Evolutionary conservation across 805 yeast genomes (phyloP).

Genomic region (Ogataea glucozyma): DNA sequence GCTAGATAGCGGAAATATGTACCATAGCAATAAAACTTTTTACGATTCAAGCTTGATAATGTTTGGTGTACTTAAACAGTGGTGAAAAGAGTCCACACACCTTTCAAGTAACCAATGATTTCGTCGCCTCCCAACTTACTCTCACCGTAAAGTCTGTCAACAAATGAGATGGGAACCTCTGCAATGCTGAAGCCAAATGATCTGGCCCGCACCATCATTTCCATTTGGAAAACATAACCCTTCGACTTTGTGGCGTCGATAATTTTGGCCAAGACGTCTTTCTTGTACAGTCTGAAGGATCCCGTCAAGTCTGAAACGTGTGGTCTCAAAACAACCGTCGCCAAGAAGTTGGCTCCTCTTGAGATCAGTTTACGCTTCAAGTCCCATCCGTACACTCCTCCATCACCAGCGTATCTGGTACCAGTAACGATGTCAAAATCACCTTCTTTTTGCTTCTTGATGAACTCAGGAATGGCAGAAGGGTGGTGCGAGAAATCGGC

Average conservation of each 20-base stretch:
- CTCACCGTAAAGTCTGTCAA: conserved; percentile 78
- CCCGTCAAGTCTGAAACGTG: conserved; percentile 76
- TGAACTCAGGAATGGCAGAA: conserved; percentile 74
- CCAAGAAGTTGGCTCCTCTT: conserved; percentile 79
- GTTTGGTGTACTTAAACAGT: conserved; percentile 44
- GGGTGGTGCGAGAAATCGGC: conserved; percentile 86
- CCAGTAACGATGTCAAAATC: conserved; percentile 52
- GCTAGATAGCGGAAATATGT: background rate
- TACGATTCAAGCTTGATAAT: background rate
- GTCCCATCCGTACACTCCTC: conserved; percentile 86
- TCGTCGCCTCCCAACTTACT: conserved; percentile 80
- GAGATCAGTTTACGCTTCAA: conserved; percentile 75
- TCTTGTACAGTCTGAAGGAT: conserved; percentile 72
- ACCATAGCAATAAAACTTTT: background rate
- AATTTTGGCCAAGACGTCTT: conserved; percentile 63
- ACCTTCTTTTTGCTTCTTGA: conserved; percentile 55
- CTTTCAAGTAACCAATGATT: conserved; percentile 73
- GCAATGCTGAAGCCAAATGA: conserved; percentile 71
- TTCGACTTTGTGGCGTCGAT: conserved; percentile 69
- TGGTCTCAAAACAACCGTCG: conserved; percentile 70
- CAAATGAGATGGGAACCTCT: conserved; percentile 77
- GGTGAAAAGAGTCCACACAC: conserved; percentile 70
- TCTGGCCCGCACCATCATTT: conserved; percentile 82
- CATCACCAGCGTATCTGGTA: conserved; percentile 77
- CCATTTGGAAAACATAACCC: conserved; percentile 87